phyloP scores from a whole-genome alignment of 1,284 basidiomycete species.

The Paramarasmius palmivorus region DNA sequence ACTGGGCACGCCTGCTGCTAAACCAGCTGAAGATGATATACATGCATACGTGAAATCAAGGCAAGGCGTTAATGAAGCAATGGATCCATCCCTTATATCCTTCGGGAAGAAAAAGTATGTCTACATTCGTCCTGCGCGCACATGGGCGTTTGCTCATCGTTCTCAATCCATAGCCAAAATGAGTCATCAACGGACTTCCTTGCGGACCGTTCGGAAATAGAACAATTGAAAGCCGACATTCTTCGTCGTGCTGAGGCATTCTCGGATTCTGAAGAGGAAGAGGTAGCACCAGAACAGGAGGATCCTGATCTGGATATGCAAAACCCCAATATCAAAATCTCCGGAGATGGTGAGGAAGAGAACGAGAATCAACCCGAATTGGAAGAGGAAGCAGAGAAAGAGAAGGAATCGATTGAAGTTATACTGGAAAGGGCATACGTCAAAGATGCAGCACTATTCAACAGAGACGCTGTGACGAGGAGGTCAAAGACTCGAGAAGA shows the following conservation, averaged over 20 bases:
- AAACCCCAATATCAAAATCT: constrained; percentile 38
- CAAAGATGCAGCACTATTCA: constrained; percentile 70
- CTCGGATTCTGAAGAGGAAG: constrained; percentile 34
- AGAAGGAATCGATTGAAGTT: constrained; percentile 48
- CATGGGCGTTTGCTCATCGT: not conserved
- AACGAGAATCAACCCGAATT: constrained; percentile 30
- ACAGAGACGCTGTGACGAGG: constrained; percentile 72
- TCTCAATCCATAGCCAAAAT: too few relatives aligned
- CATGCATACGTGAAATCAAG: constrained; percentile 46
- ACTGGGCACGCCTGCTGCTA: not conserved
- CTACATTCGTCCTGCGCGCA: constrained; percentile 8
- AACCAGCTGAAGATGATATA: constrained; percentile 21
- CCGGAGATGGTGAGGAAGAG: constrained; percentile 62
- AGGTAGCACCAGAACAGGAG: constrained; percentile 24
- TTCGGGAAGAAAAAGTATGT: constrained; percentile 72
- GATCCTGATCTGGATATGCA: constrained; percentile 35
- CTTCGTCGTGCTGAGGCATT: constrained; percentile 4
- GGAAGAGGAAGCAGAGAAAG: constrained; percentile 20
- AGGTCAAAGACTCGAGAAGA: constrained; percentile 64
- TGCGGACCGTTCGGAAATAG: not conserved
- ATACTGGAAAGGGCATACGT: constrained; percentile 79
- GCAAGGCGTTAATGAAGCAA: constrained; percentile 63
- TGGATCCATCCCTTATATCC: constrained; percentile 62
- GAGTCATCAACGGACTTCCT: not conserved
- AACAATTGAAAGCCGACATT: not conserved